Evolutionary conservation across 768 basidiomycete genomes (phyloP), one percentile per base, ranked within the genome.

Genomic region (Suillus americanus): DNA sequence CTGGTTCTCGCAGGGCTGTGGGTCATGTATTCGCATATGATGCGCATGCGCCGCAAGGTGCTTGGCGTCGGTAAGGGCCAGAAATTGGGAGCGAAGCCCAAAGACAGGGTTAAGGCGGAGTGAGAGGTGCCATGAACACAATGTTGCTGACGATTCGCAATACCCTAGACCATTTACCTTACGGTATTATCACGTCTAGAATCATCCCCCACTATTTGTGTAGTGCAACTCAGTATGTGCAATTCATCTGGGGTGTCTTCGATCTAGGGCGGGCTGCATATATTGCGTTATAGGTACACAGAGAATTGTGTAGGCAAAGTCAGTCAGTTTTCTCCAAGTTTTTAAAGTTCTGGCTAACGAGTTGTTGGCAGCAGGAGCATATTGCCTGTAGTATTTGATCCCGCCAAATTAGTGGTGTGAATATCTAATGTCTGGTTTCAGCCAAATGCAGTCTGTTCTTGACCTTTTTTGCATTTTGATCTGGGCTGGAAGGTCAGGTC

Each of bases 11-110:
- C 60, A 84, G 84, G 80, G 12, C 74, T 87, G 55, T 86, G 83
- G 70, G 75, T 84, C 66, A 79, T 88, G 73, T 87, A 84, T 72
- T 79, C 80, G 45, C 81, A 89, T 72, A 88, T 89, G 87, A 79
- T 86, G 53, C 79, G 74, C 61, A 86, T 85, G 69, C 78, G 88
- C 43, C 73, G 79, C 62, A 88, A 83, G 74, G 83, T 87, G 12
- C 79, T 86, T 45, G 82, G 85, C 5, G 66, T 54, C 0, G 74
- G 75, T 35, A 72, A 64, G 53, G 71, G 78, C 2, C 70, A 67
- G 25, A 78, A 75, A 51, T 72, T 77, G 35, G 77, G 79, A 23
- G 68, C 69, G 50, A 79, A 75, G 64, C 73, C 78, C 41, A 80
- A 79, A 46, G 69, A 67, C 51, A 69, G 72, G 66, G 13, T 43